These are phyloP conservation scores for Durusdinium trenchii DNA, from an alignment of 73 alveolate genomes.

Conservation along the genomic window DNA sequence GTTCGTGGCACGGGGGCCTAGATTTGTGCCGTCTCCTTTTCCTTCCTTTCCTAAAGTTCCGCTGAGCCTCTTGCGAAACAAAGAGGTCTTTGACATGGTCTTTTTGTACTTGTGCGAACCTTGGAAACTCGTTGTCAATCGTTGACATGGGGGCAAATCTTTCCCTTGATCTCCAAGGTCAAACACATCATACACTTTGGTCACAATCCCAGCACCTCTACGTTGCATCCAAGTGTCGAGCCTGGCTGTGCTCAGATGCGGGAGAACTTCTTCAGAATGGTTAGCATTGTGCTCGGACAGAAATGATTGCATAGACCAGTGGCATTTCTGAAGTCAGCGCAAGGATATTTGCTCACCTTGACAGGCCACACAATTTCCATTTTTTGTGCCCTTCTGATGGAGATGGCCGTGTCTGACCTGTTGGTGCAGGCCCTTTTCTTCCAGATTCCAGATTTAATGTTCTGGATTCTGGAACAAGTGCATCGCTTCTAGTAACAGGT, in stretches of 20 bases:
- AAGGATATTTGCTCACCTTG: no score
- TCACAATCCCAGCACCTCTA: background rate
- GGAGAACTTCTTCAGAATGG: conserved; percentile 69
- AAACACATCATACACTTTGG: conserved; percentile 26
- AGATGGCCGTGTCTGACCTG: conserved; percentile 16
- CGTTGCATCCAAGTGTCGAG: background rate
- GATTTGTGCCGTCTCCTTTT: background rate
- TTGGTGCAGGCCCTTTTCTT: background rate
- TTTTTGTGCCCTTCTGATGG: conserved; percentile 42
- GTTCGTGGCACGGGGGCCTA: conserved; percentile 31
- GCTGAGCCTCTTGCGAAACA: background rate
- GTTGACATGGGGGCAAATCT: background rate
- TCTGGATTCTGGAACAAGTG: background rate
- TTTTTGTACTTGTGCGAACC: conserved; percentile 11
- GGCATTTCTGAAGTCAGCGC: no score
- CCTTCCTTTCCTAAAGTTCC: background rate
- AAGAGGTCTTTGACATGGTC: conserved; percentile 27
- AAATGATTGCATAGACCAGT: no score
- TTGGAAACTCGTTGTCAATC: background rate
- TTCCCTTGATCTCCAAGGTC: background rate
- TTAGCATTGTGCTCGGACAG: background rate
- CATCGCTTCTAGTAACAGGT: no score
- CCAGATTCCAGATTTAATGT: background rate
- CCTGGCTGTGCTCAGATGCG: conserved; percentile 8
- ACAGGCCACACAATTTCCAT: conserved; percentile 49